Evolutionary conservation across 2,329 filamentous ascomycete species (phyloP), one percentile per base, ranked within the genome.

Genomic region (Gnomoniopsis sp.): DNA sequence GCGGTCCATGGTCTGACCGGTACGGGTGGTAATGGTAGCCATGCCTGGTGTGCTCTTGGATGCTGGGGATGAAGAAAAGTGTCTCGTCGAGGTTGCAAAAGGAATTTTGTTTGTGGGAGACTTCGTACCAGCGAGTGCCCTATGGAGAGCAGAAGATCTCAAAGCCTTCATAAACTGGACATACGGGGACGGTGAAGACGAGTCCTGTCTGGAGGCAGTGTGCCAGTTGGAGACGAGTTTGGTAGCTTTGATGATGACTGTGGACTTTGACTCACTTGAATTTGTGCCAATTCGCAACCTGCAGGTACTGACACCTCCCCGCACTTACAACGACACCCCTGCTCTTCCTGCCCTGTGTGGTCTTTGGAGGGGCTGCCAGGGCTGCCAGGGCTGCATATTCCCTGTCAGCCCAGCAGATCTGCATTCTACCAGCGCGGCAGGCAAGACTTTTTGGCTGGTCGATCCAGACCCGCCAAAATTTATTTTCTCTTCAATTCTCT

Each of bases 1-100:
- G 70, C 91, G 87, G 76, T 98, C 92, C 68, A 99, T 88, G 76
- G 90, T 87, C 80, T 96, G 88, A 68, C 93, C 95, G 77, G 89
- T 93, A 71, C 91, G 86, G 61, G 92, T 96, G 65, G 90, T 95
- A 36, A 55, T 23, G 41, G 55, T 62, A 30, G 62, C 58, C 58
- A 60, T 62, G 10, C 44, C 30, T 44, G n/a, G 26, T 23, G 49
- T 53, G 12, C 57, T 51, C n/a, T 33, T 57, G 30, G 33, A 57
- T 19, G n/a, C 62, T 57, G 59, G 17, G n/a, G 41, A n/a, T 10
- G 41, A 21, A 30, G 44, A 36, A 34, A 47, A 53, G 22, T 49
- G 54, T 52, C 43, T 15, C 38, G 33, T 34, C 33, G 49, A 34
- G 55, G 56, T 19, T 33, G n/a, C n/a, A n/a, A n/a, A n/a, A 22